Evolutionary conservation across 1,284 basidiomycete species (phyloP), one percentile per base, ranked within the genome.

Genomic region (Naganishia sp.): DNA sequence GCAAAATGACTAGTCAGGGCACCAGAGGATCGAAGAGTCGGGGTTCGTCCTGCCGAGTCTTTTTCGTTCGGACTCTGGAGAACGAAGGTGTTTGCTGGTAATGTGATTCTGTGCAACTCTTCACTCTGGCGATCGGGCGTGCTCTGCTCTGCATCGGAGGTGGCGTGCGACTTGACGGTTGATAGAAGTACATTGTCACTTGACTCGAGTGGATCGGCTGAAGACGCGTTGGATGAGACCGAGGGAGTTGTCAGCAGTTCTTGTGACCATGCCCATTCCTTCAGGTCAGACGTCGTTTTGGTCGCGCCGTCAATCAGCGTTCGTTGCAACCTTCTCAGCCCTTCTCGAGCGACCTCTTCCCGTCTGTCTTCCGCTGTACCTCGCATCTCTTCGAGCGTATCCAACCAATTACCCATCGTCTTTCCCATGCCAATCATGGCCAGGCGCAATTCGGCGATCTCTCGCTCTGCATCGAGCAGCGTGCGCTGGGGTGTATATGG

Each of bases 401-500:
- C 52, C 23, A 64, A 5, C 65, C 68, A 69, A n/a, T 56, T 49
- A 3, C 42, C 36, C 60, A 69, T 63, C 5, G 60, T 56, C 31
- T 66, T 69, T 18, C 68, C 68, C 68, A 69, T 69, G 10, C 68
- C 68, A 25, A 66, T 42, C 68, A 69, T 69, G 42, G 56, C 63
- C 18, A 66, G 23, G 15, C 68, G 68, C 11, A 69, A 54, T 11
- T 69, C 68, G 7, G 64, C 65, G 45, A 69, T 64, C 23, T 69
- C 68, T 55, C 65, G 25, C 18, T 69, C 65, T 3, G 65, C 55
- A 21, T 66, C 68, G 18, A 42, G 33, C 3, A 66, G 33, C 21
- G 65, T 69, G 16, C 65, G 44, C 36, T 23, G 39, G 2, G 64
- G 64, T 23, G 48, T 33, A 25, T 63, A 43, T 16, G 33, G 23